Evolutionary conservation across 257 asterid genomes (phyloP).

Genomic region (Galeopsis tetrahit): DNA sequence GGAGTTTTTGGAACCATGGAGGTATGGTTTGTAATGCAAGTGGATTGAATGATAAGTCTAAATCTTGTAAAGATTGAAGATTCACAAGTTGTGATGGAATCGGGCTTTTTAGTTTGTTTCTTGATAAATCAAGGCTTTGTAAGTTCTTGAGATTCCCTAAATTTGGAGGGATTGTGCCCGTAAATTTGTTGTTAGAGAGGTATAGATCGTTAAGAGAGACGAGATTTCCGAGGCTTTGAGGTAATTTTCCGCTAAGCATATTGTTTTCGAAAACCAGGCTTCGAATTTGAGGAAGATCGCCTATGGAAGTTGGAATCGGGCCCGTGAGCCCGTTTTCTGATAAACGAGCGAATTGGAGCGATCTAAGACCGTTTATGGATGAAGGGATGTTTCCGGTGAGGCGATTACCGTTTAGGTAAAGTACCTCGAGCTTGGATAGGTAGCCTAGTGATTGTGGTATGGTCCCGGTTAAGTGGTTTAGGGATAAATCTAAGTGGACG

Average conservation of each 20-base stretch:
- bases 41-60: constrained; percentile 71
- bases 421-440: constrained; percentile 37
- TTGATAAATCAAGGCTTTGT: constrained; percentile 51
- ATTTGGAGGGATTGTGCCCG: constrained; percentile 58
- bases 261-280: constrained; percentile 58
- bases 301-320: constrained; percentile 53
- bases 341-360: constrained; percentile 44
- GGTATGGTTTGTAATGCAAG: constrained; percentile 49
- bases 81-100: constrained; percentile 50
- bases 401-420: constrained; percentile 46
- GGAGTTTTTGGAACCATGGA: constrained; percentile 44
- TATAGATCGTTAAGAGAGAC: constrained; percentile 38
- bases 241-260: constrained; percentile 59
- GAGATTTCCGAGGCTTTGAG: constrained; percentile 59
- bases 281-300: constrained; percentile 40
- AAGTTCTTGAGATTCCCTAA: constrained; percentile 53
- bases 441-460: constrained; percentile 55
- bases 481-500: constrained; percentile 45
- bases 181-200: constrained; percentile 60
- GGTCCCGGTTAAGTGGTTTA: constrained; percentile 48
- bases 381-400: constrained; percentile 62
- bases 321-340: constrained; percentile 63
- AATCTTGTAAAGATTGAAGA: constrained; percentile 38
- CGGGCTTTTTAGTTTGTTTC: constrained; percentile 52
- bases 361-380: constrained; percentile 48